Evolutionary conservation across 2,329 filamentous ascomycete species (phyloP).

Genomic region (Claviceps capensis): DNA sequence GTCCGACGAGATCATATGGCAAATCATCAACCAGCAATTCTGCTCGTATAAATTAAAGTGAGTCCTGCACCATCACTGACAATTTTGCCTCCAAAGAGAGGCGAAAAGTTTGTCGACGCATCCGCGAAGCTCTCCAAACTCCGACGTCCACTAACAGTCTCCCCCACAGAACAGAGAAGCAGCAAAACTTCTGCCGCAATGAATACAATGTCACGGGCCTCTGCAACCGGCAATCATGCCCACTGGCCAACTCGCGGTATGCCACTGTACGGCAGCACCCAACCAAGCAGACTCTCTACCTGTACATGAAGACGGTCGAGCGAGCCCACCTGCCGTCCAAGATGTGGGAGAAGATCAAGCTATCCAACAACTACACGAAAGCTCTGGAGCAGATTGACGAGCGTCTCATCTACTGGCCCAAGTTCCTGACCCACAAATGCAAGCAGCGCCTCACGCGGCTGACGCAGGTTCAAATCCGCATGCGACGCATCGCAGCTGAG

Average conservation of each 20-base stretch:
- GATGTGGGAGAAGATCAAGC: constrained; percentile 86
- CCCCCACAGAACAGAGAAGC: constrained; percentile 56
- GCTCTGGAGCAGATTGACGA: constrained; percentile 81
- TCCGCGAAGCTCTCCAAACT: not conserved
- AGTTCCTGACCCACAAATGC: constrained; percentile 86
- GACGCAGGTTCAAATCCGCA: constrained; percentile 77
- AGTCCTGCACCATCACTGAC: constrained; percentile 12
- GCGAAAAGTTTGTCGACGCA: too few species aligned
- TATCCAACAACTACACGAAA: constrained; percentile 81
- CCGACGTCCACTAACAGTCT: constrained; percentile 18
- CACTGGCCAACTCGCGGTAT: constrained; percentile 82
- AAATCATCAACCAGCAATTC: constrained; percentile 89
- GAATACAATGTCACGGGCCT: constrained; percentile 78
- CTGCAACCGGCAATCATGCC: constrained; percentile 78
- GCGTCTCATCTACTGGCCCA: constrained; percentile 83
- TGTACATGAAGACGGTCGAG: constrained; percentile 94
- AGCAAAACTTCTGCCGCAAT: constrained; percentile 90
- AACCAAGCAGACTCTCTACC: constrained; percentile 69
- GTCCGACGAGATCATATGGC: constrained; percentile 95
- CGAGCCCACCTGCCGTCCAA: constrained; percentile 78
- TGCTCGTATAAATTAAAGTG: constrained; percentile 92
- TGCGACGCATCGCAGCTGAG: constrained; percentile 71
- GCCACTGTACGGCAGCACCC: constrained; percentile 80
- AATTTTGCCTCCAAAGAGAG: too few species aligned
- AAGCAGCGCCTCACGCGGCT: constrained; percentile 89